These are phyloP conservation scores for Saccharomycopsis crataegensis DNA, from an alignment of 1,139 yeast species.

Conservation along the genomic window DNA sequence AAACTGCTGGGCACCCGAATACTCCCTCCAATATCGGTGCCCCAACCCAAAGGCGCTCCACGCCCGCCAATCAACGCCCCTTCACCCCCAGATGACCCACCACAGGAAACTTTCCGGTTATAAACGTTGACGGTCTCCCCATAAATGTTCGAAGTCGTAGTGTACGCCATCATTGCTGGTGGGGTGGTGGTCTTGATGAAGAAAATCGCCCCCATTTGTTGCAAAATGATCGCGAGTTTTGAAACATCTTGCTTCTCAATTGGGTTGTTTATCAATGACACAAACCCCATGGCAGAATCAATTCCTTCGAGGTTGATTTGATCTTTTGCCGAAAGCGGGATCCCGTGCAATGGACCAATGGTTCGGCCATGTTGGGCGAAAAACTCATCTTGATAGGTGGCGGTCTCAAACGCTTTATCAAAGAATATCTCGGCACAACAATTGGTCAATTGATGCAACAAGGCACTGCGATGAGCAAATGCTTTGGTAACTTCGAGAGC, in stretches of 20 bases:
- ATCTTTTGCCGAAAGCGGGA: constrained; percentile 57
- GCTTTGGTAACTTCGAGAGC: constrained; percentile 28
- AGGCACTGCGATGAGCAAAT: constrained; percentile 35
- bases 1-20: constrained; percentile 51
- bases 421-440: constrained; percentile 36
- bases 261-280: constrained; percentile 29
- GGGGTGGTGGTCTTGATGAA: constrained; percentile 55
- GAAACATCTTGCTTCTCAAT: constrained; percentile 25
- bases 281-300: constrained; percentile 40
- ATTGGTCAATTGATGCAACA: constrained; percentile 40
- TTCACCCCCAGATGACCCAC: constrained; percentile 65
- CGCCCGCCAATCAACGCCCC: constrained; percentile 44
- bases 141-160: constrained; percentile 38
- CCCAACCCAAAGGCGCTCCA: constrained; percentile 46
- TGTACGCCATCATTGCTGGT: constrained; percentile 47
- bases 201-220: constrained; percentile 48
- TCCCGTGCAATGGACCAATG: constrained; percentile 57
- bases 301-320: constrained; percentile 40
- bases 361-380: constrained; percentile 27
- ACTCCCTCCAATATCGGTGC: constrained; percentile 62
- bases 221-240: constrained; percentile 36
- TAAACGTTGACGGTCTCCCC: constrained; percentile 44
- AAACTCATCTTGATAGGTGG: constrained; percentile 39
- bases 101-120: constrained; percentile 39
- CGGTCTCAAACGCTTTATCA: constrained; percentile 35